Evolutionary conservation across 2,329 filamentous ascomycete genomes (phyloP).

Genomic region (Penicillium freii): DNA sequence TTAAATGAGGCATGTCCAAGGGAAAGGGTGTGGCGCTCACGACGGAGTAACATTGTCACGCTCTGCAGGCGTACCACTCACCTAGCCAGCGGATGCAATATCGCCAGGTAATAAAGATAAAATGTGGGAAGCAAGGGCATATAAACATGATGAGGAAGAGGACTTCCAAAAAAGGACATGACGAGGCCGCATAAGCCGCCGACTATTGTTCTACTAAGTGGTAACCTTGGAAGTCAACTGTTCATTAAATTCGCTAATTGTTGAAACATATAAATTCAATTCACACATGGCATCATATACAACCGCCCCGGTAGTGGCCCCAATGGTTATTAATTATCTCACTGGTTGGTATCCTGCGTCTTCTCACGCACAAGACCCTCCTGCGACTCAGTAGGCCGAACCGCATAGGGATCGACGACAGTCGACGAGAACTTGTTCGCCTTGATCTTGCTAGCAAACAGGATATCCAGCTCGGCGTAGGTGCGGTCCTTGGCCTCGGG

Average conservation of each 20-base stretch:
- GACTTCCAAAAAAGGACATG: too few relatives aligned
- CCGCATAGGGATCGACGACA: slow-evolving; percentile 18
- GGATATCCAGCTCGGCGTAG: slow-evolving; percentile 42
- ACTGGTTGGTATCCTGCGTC: slow-evolving; percentile 11
- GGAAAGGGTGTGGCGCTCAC: too few relatives aligned
- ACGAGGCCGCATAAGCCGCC: too few relatives aligned
- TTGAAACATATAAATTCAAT: neutral
- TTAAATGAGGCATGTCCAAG: too few relatives aligned
- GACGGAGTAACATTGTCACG: too few relatives aligned
- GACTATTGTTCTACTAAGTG: too few relatives aligned
- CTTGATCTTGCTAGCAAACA: slow-evolving; percentile 40
- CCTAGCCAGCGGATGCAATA: too few relatives aligned
- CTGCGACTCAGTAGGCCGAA: slow-evolving; percentile 13
- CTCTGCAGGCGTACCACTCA: too few relatives aligned
- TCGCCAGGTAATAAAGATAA: too few relatives aligned
- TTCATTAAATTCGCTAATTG: neutral
- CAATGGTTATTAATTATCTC: neutral
- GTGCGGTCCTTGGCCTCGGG: slow-evolving; percentile 41
- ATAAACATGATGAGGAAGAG: too few relatives aligned
- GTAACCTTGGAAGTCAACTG: neutral
- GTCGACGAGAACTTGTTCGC: slow-evolving; percentile 35
- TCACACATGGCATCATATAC: neutral
- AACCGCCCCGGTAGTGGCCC: neutral
- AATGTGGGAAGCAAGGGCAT: too few relatives aligned
- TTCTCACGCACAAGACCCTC: slow-evolving; percentile 16